Evolutionary conservation across 306 rosid species (phyloP), one percentile per base, ranked within the genome.

Genomic region (Erythrophleum fordii): DNA sequence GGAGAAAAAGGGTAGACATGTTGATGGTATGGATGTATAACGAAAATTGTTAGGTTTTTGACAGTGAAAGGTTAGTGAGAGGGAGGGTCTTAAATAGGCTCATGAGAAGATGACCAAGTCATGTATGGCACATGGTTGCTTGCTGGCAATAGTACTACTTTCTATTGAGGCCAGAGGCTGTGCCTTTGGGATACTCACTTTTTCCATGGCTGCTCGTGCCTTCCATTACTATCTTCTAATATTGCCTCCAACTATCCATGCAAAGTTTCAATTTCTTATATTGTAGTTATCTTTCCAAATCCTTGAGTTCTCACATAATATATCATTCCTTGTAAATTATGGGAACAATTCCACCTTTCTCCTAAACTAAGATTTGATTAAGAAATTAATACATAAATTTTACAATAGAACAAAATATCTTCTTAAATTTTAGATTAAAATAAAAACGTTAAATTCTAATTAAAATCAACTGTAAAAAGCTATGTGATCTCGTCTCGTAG

Each of bases 71-170:
- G 46, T 85, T 31, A 77, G 14, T 44, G 48, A 44, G 48, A 28
- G 72, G 67, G 37, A 59, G 65, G 37, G 70, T 75, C 80, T 90
- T 86, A 90, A 90, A 90, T 90, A 86, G 91, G 86, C 2, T 85
- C 94, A 83, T 86, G 86, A 76, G 87, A 81, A 80, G 13, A 73
- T 85, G 82, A 82, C 78, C 89, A 88, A 81, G 83, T 85, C 86
- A 85, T 78, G 31, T 90, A 80, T 81, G 48, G 71, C 71, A 31
- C 79, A 78, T 82, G 48, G 48, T 44, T 8, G 64, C 80, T 72
- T 81, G 83, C 75, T 84, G 85, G 77, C 83, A 35, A 12, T 59
- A 5, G 66, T 58, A 61, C 26, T 77, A 10, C 14, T 8, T 13
- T 13, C 5, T 44, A 69, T 65, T 75, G 49, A 55, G 12, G 48